Conservation (phyloP, 2,329 filamentous ascomycete species). For the Nemania sp. region DNA sequence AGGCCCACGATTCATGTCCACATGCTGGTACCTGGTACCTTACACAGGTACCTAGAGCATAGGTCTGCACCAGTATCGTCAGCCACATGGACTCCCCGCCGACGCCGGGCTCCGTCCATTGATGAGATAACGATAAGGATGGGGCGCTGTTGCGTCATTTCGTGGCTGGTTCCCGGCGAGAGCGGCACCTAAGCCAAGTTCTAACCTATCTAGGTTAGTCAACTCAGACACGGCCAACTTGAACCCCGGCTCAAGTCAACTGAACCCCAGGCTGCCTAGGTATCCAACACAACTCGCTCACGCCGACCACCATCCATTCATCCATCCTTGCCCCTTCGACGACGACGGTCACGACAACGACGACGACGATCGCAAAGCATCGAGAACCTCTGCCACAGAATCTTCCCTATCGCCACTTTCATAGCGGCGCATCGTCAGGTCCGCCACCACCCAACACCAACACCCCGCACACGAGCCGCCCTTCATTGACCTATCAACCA, state of each 20-base stretch:
- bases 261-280: neutral
- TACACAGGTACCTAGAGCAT: no score
- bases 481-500: conserved; percentile 34
- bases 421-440: neutral
- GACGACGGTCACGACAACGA: no score
- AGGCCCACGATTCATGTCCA: no score
- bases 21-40: no score
- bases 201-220: no score
- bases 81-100: no score
- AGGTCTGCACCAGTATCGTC: no score
- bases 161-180: neutral
- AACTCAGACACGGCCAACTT: no score
- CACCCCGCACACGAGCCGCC: neutral
- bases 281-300: neutral
- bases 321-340: neutral
- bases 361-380: neutral
- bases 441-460: neutral
- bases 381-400: neutral
- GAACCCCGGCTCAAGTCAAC: no score
- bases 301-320: neutral
- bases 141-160: neutral
- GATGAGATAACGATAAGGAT: no score
- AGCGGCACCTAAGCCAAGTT: no score
- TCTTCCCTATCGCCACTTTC: neutral
- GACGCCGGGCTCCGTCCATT: no score